Evolutionary conservation across 2,329 filamentous ascomycete genomes (phyloP), one percentile per base, ranked within the genome.

Genomic region (Alternaria ethzedia): DNA sequence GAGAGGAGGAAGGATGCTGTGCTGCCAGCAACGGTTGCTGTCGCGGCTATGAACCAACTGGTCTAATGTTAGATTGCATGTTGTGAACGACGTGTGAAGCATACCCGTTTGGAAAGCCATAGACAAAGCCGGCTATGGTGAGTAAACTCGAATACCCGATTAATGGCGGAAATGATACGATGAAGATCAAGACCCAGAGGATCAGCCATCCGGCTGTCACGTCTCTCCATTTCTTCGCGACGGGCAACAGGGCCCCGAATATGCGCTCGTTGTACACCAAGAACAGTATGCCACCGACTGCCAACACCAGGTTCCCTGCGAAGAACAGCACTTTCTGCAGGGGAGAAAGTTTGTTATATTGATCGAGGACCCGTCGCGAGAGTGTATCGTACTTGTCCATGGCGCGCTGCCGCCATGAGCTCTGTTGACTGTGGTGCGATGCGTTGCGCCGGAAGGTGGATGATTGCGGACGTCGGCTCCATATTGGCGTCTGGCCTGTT

Each of bases 111-210:
- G 89, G 89, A 71, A 92, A 86, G 0, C 90, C 90, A 77, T 90
- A 92, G 15, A 93, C 86, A 73, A 91, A 92, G 0, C 90, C 90
- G 4, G 88, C 83, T 20, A 91, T 84, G 2, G 90, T 92, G 28
- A 91, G 84, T 71, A 90, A 90, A 2, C 91, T 92, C 65, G 90
- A 92, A 83, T 97, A 97, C 13, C 94, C 94, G 67, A 97, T 90
- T 72, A 97, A 80, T 3, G 94, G 94, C 20, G 94, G 94, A 79
- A 97, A 96, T 3, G 90, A 92, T 15, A 94, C 91, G 44, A 87
- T 77, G 78, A 94, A 93, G 36, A 91, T 90, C 71, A 92, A 83
- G 30, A 87, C 78, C 88, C 93, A 97, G 43, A 96, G 84, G 54
- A 97, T 87, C 64, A 89, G 80, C 84, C 89, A 92, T 46, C 93